Conservation (phyloP, 257 asterid species). For the Capsicum rhomboideum region DNA sequence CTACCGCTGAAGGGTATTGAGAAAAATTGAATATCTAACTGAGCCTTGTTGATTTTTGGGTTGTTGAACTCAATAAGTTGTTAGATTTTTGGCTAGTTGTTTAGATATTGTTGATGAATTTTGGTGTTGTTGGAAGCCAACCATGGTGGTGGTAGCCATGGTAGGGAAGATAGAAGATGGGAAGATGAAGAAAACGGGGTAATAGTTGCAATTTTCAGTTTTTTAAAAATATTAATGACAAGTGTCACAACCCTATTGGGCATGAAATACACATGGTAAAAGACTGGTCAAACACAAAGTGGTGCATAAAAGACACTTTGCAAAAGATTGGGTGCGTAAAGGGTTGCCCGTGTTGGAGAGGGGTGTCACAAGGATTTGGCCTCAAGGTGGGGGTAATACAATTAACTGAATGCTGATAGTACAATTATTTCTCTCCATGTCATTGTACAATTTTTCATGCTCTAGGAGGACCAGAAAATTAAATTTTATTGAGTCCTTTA, state of each 20-base stretch:
- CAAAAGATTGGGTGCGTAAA: no score
- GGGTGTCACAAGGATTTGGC: not conserved
- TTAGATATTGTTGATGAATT: not conserved
- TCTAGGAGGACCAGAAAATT: not conserved
- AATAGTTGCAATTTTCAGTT: not conserved
- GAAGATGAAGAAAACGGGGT: no score
- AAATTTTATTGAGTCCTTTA: not conserved
- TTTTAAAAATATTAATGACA: not conserved
- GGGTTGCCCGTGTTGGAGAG: not conserved
- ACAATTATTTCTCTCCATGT: not conserved
- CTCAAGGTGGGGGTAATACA: not conserved
- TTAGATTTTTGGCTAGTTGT: not conserved
- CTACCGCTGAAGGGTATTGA: not conserved
- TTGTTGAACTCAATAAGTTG: no score
- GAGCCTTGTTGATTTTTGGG: not conserved
- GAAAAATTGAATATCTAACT: not conserved
- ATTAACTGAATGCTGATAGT: not conserved
- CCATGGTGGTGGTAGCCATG: not conserved
- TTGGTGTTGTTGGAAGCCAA: not conserved
- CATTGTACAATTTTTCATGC: not conserved
- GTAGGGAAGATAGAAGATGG: not conserved
- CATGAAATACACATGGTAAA: not conserved
- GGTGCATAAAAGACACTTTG: not conserved
- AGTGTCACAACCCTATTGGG: not conserved
- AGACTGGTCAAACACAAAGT: not conserved